Percentiles rank a stretch among this genome's conserved stretches.
Evolutionary conservation across 2,329 filamentous ascomycete species (phyloP).

Genomic region (Colletotrichum coccodes): DNA sequence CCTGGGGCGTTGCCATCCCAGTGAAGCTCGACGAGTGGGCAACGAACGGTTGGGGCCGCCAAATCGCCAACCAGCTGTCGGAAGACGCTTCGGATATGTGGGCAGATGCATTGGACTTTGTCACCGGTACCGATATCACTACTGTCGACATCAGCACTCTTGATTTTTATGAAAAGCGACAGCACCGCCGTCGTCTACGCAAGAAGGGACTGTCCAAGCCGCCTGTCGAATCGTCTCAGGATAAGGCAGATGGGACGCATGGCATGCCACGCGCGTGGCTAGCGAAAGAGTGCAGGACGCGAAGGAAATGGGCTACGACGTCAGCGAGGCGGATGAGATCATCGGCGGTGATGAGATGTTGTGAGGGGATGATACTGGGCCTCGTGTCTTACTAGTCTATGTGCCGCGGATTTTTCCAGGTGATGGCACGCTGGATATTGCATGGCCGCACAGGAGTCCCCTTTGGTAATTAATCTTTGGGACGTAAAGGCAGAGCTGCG

Average conservation of each 20-base stretch:
- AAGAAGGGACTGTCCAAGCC: slow-evolving; percentile 56
- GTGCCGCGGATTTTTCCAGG: neutral
- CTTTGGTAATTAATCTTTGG: slow-evolving; percentile 4
- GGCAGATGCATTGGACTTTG: slow-evolving; percentile 59
- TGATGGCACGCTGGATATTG: slow-evolving; percentile 21
- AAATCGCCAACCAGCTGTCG: slow-evolving; percentile 44
- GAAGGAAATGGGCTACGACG: slow-evolving; percentile 52
- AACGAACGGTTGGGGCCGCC: slow-evolving; percentile 61
- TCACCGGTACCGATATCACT: slow-evolving; percentile 56
- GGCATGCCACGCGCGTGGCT: slow-evolving; percentile 52
- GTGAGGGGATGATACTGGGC: slow-evolving; percentile 23
- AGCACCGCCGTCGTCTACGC: slow-evolving; percentile 59
- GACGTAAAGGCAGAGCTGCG: too few species aligned
- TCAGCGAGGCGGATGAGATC: slow-evolving; percentile 47
- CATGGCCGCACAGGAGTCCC: neutral
- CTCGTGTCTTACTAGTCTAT: slow-evolving; percentile 10
- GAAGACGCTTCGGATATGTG: slow-evolving; percentile 58
- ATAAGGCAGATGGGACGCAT: slow-evolving; percentile 56
- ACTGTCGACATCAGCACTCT: slow-evolving; percentile 54
- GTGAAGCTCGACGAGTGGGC: slow-evolving; percentile 72
- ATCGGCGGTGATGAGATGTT: slow-evolving; percentile 44
- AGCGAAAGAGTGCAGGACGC: slow-evolving; percentile 51
- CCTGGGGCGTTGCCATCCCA: slow-evolving; percentile 69
- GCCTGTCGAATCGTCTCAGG: slow-evolving; percentile 50
- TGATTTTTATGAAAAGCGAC: slow-evolving; percentile 57